These are phyloP conservation scores for Sapria himalayana DNA, from an alignment of 345 rosid genomes.

Conservation along the genomic window DNA sequence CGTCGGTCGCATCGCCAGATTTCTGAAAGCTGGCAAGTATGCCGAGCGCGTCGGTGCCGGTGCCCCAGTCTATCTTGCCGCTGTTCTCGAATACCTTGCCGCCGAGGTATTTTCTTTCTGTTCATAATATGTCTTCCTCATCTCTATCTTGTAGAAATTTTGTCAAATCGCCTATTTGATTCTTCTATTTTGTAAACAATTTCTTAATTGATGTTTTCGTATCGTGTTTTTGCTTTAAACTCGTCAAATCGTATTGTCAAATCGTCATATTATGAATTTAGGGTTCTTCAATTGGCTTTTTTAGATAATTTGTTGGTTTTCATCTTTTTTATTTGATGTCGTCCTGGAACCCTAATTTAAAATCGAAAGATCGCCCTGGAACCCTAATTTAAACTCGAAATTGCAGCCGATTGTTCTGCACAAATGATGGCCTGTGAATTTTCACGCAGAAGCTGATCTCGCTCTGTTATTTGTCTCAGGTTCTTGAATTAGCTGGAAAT, in stretches of 20 bases:
- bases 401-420: background rate
- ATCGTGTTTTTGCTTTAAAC: background rate
- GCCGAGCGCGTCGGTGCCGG: constrained; percentile 96
- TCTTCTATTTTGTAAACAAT: background rate
- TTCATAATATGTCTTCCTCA: background rate
- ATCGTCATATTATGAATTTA: constrained; percentile 11
- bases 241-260: too few species aligned
- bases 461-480: constrained; percentile 13
- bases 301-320: background rate
- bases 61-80: constrained; percentile 89
- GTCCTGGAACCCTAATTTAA: background rate
- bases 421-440: background rate
- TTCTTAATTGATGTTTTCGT: background rate
- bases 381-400: background rate
- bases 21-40: constrained; percentile 86
- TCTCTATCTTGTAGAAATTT: background rate
- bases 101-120: constrained; percentile 37
- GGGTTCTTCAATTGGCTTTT: background rate
- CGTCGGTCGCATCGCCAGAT: constrained; percentile 86
- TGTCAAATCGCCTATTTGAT: background rate
- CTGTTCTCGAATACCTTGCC: constrained; percentile 84
- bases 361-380: background rate
- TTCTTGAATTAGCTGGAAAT: constrained; percentile 77
- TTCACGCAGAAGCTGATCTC: background rate
- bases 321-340: background rate